Conservation (phyloP, 2,329 filamentous ascomycete species). For the Epichloe baconii region DNA sequence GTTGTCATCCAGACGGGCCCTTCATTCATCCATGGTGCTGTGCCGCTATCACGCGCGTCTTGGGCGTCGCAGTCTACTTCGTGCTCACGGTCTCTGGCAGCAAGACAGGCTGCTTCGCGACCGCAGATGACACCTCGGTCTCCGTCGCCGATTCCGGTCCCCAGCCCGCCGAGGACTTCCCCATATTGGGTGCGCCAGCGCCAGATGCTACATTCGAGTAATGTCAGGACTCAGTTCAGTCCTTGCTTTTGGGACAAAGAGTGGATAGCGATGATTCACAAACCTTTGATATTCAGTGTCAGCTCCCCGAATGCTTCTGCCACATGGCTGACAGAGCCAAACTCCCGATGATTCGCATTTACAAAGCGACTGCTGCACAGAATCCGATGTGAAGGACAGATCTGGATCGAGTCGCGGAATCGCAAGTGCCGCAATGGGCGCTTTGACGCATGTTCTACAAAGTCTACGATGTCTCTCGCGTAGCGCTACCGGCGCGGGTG, state of each 20-base stretch:
- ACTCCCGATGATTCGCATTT: conserved; percentile 43
- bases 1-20: conserved; percentile 11
- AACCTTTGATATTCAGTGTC: conserved; percentile 48
- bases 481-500: conserved; percentile 53
- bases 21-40: conserved; percentile 9
- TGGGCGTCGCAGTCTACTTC: conserved; percentile 80
- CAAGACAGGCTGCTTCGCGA: conserved; percentile 63
- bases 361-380: conserved; percentile 44
- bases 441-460: conserved; percentile 61
- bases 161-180: conserved; percentile 65
- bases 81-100: conserved; percentile 62
- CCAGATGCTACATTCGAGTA: conserved; percentile 48
- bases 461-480: conserved; percentile 69
- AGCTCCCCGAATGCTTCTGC: conserved; percentile 50
- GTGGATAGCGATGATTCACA: conserved; percentile 8
- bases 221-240: background rate
- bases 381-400: conserved; percentile 35
- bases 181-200: conserved; percentile 80
- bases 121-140: conserved; percentile 82
- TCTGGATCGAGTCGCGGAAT: conserved; percentile 30
- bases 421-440: conserved; percentile 48
- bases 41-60: conserved; percentile 41
- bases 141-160: conserved; percentile 78
- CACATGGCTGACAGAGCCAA: conserved; percentile 81
- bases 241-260: background rate